These are phyloP conservation scores for Helicostylum pulchrum DNA, from an alignment of 192 early-diverging fungal genomes.

Conservation along the genomic window DNA sequence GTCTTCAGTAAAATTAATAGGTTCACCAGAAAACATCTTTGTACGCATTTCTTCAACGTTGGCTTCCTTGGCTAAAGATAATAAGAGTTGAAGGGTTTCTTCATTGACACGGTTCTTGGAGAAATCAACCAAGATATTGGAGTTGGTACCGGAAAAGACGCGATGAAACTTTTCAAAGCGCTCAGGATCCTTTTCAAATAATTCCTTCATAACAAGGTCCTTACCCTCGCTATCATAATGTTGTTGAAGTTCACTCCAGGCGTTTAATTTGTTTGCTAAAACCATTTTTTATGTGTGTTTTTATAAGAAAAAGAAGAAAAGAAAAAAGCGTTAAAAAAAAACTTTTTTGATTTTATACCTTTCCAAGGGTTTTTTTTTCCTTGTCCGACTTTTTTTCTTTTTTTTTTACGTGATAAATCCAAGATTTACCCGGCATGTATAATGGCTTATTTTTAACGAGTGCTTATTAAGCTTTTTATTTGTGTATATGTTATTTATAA, in stretches of 20 bases:
- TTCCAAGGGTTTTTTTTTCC: slow-evolving; percentile 1
- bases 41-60: slow-evolving; percentile 84
- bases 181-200: slow-evolving; percentile 70
- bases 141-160: slow-evolving; percentile 60
- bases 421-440: too few species aligned
- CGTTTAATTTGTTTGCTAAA: slow-evolving; percentile 67
- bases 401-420: too few species aligned
- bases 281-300: slow-evolving; percentile 47
- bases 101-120: slow-evolving; percentile 93
- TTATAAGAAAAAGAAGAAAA: too few species aligned
- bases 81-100: slow-evolving; percentile 75
- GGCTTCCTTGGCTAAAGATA: slow-evolving; percentile 80
- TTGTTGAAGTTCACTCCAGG: slow-evolving; percentile 88
- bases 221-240: slow-evolving; percentile 82
- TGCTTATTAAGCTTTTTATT: too few species aligned
- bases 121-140: slow-evolving; percentile 85
- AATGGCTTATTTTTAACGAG: too few species aligned
- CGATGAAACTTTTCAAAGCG: slow-evolving; percentile 82
- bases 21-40: slow-evolving; percentile 93
- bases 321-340: too few species aligned
- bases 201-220: slow-evolving; percentile 69
- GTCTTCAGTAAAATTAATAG: slow-evolving; percentile 96
- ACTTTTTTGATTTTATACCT: too few species aligned
- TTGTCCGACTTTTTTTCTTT: neutral
- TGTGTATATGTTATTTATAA: too few species aligned